Evolutionary conservation across 495 filamentous ascomycete genomes (phyloP), one percentile per base, ranked within the genome.

Genomic region (Evernia prunastri): DNA sequence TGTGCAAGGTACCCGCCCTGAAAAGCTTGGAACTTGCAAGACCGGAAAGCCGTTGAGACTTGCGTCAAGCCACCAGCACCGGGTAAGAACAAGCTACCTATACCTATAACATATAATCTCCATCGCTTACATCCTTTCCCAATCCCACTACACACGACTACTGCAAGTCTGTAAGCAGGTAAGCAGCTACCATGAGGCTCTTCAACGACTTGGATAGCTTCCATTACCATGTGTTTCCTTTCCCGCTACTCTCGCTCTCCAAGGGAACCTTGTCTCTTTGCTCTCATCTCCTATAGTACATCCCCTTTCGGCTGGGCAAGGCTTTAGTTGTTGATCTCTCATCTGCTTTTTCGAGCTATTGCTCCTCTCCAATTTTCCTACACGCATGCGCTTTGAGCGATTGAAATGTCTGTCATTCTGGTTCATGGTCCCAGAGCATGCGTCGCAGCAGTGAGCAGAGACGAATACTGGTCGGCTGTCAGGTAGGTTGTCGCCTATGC

Each of bases 11-110:
- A 51, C 23, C 42, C 8, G 45, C 45, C 45, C 27, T 29, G 51
- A 47, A 63, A 47, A 45, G n/a, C 53, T 49, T 63, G 53, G 37
- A n/a, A n/a, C n/a, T n/a, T n/a, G n/a, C n/a, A n/a, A n/a, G n/a
- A n/a, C n/a, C n/a, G n/a, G n/a, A 63, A 45, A 58, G 54, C 54
- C 61, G 53, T 63, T 49, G 20, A 25, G 23, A 51, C 45, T 8
- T 43, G 40, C 40, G n/a, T n/a, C 18, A 17, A 10, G 18, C 6
- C 3, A 4, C 13, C 20, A 12, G 9, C 45, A 43, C 42, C 42
- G 18, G 54, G 12, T 13, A 35, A 23, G 29, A 20, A 23, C 20
- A 58, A 18, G 12, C 9, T 58, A 0, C 13, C 33, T 33, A 40
- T 35, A 27, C 61, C 31, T 29, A 0, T 25, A 9, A 31, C 1